These are phyloP conservation scores for Salix purpurea DNA, from an alignment of 345 rosid genomes.

Conservation along the genomic window DNA sequence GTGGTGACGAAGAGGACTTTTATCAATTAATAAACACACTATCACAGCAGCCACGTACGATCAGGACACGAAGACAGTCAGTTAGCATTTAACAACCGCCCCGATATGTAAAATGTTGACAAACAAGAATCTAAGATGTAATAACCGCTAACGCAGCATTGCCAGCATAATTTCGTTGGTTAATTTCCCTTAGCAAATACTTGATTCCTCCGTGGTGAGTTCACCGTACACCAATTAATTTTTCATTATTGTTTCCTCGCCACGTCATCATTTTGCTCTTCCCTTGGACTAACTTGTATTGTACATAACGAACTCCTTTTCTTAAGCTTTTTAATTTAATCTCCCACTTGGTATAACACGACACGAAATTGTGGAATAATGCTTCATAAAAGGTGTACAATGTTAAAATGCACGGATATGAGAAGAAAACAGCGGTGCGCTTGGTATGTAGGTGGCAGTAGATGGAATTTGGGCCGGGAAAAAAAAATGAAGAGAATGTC, in stretches of 20 bases:
- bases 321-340: not conserved
- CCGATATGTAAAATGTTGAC: not conserved
- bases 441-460: not conserved
- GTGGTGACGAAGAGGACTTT: not conserved
- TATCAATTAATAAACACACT: not conserved
- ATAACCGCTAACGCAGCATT: slow-evolving; percentile 18
- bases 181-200: not conserved
- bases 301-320: not conserved
- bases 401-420: not conserved
- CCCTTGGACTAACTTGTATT: not conserved
- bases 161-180: slow-evolving; percentile 6
- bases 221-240: slow-evolving; percentile 1
- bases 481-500: not conserved
- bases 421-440: not conserved
- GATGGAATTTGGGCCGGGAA: not conserved
- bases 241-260: not conserved
- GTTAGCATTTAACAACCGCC: slow-evolving; percentile 5
- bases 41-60: not conserved
- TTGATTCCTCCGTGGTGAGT: not conserved
- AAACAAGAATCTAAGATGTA: not conserved
- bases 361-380: slow-evolving; percentile 6
- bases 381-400: slow-evolving; percentile 1
- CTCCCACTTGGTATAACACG: slow-evolving; percentile 4
- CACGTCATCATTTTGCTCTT: not conserved
- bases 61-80: slow-evolving; percentile 4